Evolutionary conservation across 164 flowering plant genomes (phyloP), one percentile per base, ranked within the genome.

Genomic region (Aristolochia fimbriata): DNA sequence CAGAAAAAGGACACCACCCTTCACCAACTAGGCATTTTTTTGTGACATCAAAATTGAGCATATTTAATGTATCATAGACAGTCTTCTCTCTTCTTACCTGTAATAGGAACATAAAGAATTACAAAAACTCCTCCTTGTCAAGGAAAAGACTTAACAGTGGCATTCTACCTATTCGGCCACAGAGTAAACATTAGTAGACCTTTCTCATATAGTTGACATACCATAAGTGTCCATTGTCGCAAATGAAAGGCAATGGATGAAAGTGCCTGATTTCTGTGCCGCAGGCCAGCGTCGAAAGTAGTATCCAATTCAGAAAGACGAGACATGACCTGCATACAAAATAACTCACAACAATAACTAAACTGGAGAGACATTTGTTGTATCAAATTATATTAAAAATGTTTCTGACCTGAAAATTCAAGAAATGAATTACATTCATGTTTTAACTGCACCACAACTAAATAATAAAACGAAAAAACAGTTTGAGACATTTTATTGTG

Each of bases 11-110:
- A 64, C 97, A 93, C 99, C 99, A 93, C 20, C 96, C 99, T 72
- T 90, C 97, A 64, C 97, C 99, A 68, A 93, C 96, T 59, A 93
- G 91, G 72, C 99, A 93, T 66, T 93, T 93, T 68, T 90, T 93
- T 12, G 99, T 93, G 49, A 93, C 99, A 79, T 93, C 99, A 70
- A 93, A 88, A 62, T 90, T 90, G 53, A 88, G 85, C 99, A 93
- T 88, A 74, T 86, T 93, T 70, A 93, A 60, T 10, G 91, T 82
- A 72, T 93, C 97, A 78, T 86, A 93, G 5, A 93, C 89, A 68
- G 97, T 92, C 60, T 93, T 93, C 78, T 93, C 96, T 72, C 83
- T 85, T 77, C 78, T 82, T 60, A 93, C 99, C 99, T 93, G 70
- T 30, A 59, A 70, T 67, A 62, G 37, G 62, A 5, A 53, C 31